Conservation (phyloP, 148 eudicot genomes). For the Cornus controversa region DNA sequence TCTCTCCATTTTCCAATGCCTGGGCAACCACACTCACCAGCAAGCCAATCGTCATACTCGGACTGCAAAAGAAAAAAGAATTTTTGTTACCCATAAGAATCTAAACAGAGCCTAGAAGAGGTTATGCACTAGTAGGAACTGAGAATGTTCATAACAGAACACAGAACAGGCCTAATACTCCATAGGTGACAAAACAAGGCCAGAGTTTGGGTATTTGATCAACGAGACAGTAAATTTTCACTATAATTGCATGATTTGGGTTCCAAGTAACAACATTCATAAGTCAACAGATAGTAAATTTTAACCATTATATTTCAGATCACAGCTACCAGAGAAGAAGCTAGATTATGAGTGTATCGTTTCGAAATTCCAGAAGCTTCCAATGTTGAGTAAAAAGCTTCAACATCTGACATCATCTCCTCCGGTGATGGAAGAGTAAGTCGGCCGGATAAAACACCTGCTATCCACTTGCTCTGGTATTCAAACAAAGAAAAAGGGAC, state of each 20-base stretch:
- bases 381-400: slow-evolving; percentile 58
- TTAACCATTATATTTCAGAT: neutral
- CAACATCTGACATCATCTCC: slow-evolving; percentile 71
- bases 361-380: slow-evolving; percentile 64
- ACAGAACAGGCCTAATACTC: no score
- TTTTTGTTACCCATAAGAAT: no score
- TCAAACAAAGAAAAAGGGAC: slow-evolving; percentile 73
- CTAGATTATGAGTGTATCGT: slow-evolving; percentile 69
- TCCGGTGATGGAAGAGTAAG: slow-evolving; percentile 57
- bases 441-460: slow-evolving; percentile 70
- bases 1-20: slow-evolving; percentile 84
- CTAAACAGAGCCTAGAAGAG: no score
- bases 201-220: no score
- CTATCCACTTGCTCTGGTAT: slow-evolving; percentile 91
- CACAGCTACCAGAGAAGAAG: slow-evolving; percentile 44
- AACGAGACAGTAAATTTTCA: no score
- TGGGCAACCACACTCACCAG: slow-evolving; percentile 41
- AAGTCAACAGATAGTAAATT: neutral
- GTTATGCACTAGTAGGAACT: no score
- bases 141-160: no score
- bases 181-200: no score
- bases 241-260: neutral
- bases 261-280: neutral
- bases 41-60: slow-evolving; percentile 85
- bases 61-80: slow-evolving; percentile 40